Evolutionary conservation across 2,329 filamentous ascomycete genomes (phyloP).

Genomic region (Plectosphaerella cucumerina): DNA sequence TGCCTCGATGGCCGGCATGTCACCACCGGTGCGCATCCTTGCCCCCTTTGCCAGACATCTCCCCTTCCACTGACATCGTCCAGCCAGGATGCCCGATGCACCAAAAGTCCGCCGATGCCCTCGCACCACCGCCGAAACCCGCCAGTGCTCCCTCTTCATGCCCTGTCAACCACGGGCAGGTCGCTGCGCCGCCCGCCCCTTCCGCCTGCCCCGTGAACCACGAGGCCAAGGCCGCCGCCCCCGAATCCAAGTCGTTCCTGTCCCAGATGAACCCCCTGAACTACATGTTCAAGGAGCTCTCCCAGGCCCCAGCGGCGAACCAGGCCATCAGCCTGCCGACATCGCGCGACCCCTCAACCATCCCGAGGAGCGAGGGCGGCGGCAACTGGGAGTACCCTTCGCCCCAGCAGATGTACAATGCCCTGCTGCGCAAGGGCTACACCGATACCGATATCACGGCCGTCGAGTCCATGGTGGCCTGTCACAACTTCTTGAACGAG

Average conservation of each 20-base stretch:
- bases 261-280: constrained; percentile 70
- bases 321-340: constrained; percentile 75
- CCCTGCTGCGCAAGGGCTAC: constrained; percentile 91
- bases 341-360: constrained; percentile 78
- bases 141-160: constrained; percentile 20
- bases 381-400: constrained; percentile 97
- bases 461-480: constrained; percentile 93
- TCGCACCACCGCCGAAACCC: constrained; percentile 28
- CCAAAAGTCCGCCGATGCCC: constrained; percentile 44
- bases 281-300: constrained; percentile 89
- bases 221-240: constrained; percentile 18
- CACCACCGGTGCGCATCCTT: constrained; percentile 33
- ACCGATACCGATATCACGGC: constrained; percentile 90
- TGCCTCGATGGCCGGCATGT: constrained; percentile 11
- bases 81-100: constrained; percentile 57
- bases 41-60: neutral
- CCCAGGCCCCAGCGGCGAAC: constrained; percentile 69
- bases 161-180: constrained; percentile 21
- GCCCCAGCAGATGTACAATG: constrained; percentile 99
- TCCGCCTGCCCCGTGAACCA: constrained; percentile 45
- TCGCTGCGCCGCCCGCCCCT: constrained; percentile 18
- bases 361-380: constrained; percentile 76
- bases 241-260: constrained; percentile 40
- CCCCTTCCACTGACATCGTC: constrained; percentile 14
- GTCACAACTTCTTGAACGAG: constrained; percentile 98